Evolutionary conservation across 176 grass and related monocot genomes (phyloP).

Genomic region (Dactylis glomerata): DNA sequence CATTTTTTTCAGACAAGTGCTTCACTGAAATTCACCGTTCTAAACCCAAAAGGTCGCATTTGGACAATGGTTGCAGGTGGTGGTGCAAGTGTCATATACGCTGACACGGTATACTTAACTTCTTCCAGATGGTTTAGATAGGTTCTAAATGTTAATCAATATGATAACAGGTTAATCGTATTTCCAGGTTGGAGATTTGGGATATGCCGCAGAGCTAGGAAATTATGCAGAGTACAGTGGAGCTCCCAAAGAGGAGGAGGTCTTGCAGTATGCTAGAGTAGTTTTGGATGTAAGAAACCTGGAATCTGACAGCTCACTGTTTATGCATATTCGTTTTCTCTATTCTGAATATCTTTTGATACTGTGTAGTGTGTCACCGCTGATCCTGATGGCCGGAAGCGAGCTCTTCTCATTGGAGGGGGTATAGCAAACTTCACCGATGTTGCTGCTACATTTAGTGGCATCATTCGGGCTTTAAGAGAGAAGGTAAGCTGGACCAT

Average conservation of each 20-base stretch:
- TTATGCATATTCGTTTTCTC: not conserved
- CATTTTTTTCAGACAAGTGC: constrained; percentile 75
- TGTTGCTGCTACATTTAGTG: constrained; percentile 88
- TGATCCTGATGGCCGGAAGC: constrained; percentile 89
- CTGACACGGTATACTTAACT: constrained; percentile 67
- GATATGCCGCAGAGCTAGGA: constrained; percentile 90
- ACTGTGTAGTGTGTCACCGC: constrained; percentile 64
- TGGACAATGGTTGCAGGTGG: constrained; percentile 99
- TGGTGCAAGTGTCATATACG: constrained; percentile 95
- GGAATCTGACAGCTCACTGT: not conserved
- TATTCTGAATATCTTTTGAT: not conserved
- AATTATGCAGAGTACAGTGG: constrained; percentile 98
- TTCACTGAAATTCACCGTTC: constrained; percentile 91
- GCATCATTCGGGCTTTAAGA: constrained; percentile 86
- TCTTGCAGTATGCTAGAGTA: constrained; percentile 95
- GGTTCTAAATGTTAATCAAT: not conserved
- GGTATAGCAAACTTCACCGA: constrained; percentile 98
- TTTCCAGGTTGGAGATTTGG: constrained; percentile 84
- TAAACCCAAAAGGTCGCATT: constrained; percentile 93
- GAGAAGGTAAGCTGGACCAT: constrained; percentile 62
- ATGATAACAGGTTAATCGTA: not conserved
- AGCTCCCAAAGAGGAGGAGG: constrained; percentile 92
- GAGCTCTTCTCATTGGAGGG: constrained; percentile 89
- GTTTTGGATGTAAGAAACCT: constrained; percentile 70
- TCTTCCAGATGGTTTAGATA: constrained; percentile 10